Conservation (phyloP, 2,329 filamentous ascomycete species). For the Metarhizium anisopliae region DNA sequence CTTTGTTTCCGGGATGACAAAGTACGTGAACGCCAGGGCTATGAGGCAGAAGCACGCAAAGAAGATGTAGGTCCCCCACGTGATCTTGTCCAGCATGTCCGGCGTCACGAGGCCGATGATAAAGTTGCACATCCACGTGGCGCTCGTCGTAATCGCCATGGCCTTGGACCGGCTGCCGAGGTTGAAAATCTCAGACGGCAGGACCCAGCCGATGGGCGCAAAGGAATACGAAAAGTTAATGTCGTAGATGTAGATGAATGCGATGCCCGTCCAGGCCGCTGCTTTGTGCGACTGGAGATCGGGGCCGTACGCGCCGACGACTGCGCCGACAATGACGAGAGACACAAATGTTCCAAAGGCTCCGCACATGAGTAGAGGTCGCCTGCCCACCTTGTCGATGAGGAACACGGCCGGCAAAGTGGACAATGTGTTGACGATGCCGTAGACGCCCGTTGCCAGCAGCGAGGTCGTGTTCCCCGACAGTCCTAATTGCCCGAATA, state of each 20-base stretch:
- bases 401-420: slow-evolving; percentile 35
- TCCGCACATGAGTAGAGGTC: slow-evolving; percentile 54
- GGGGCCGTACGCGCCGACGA: slow-evolving; percentile 33
- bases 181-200: slow-evolving; percentile 55
- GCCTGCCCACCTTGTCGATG: slow-evolving; percentile 48
- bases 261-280: slow-evolving; percentile 49
- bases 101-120: slow-evolving; percentile 26
- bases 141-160: slow-evolving; percentile 48
- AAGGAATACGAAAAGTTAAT: slow-evolving; percentile 55
- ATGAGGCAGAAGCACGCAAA: slow-evolving; percentile 46
- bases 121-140: slow-evolving; percentile 30
- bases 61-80: slow-evolving; percentile 49
- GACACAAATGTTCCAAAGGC: slow-evolving; percentile 54
- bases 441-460: slow-evolving; percentile 48
- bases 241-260: slow-evolving; percentile 56
- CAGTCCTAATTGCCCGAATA: slow-evolving; percentile 34
- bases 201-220: slow-evolving; percentile 56
- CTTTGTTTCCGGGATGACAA: slow-evolving; percentile 50
- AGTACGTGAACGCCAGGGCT: slow-evolving; percentile 39
- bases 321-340: slow-evolving; percentile 41
- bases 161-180: slow-evolving; percentile 49
- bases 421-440: slow-evolving; percentile 43
- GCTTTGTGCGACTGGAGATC: slow-evolving; percentile 24
- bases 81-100: slow-evolving; percentile 42
- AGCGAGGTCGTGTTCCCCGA: slow-evolving; percentile 33